phyloP scores from a whole-genome alignment of 805 yeast genomes.

The Saturnispora gosingensis region DNA sequence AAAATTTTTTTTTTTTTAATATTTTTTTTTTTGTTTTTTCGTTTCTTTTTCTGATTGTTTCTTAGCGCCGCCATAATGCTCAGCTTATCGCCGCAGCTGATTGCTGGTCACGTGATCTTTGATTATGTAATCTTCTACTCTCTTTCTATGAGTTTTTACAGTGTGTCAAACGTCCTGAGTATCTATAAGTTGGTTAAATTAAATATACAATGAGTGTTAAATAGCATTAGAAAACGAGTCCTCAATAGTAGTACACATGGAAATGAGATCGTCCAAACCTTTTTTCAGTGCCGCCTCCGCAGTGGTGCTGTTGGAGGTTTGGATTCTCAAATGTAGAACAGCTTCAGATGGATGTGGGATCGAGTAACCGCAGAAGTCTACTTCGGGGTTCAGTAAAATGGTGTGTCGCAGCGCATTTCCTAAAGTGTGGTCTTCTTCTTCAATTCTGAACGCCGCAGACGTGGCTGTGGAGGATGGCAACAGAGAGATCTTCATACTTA shows the following conservation, averaged over 20 bases:
- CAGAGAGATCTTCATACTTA: slow-evolving; percentile 33
- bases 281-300: slow-evolving; percentile 90
- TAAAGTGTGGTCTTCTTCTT: slow-evolving; percentile 91
- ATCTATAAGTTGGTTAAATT: not conserved
- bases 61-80: not conserved
- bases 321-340: slow-evolving; percentile 82
- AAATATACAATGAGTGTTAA: not conserved
- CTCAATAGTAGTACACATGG: slow-evolving; percentile 77
- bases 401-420: slow-evolving; percentile 92
- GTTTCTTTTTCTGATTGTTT: not conserved
- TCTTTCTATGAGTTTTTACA: too few species aligned
- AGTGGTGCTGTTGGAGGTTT: slow-evolving; percentile 77
- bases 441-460: slow-evolving; percentile 88
- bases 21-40: not conserved
- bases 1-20: not conserved
- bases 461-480: slow-evolving; percentile 88
- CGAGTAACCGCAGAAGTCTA: slow-evolving; percentile 96
- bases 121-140: too few species aligned
- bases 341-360: slow-evolving; percentile 97
- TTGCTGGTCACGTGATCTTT: too few species aligned
- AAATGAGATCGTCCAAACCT: slow-evolving; percentile 79
- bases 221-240: slow-evolving; percentile 39
- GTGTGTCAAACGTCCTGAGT: too few species aligned
- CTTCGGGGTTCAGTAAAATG: slow-evolving; percentile 96
- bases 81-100: too few species aligned